phyloP scores from a whole-genome alignment of 257 asterid genomes.

The Sherardia arvensis region DNA sequence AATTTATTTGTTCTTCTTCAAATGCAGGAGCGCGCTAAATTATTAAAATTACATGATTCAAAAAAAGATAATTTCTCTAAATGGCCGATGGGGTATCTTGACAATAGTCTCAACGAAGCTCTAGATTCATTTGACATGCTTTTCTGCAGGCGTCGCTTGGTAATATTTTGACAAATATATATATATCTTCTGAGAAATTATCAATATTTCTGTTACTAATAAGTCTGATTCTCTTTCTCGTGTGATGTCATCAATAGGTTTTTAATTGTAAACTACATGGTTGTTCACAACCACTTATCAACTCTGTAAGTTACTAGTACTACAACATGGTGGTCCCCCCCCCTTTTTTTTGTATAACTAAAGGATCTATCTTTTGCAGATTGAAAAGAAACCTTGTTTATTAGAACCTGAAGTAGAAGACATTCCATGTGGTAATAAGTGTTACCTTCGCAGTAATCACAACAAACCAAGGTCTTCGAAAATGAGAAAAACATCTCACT shows the following conservation, averaged over 20 bases:
- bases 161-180: slow-evolving; percentile 14
- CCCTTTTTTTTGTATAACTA: slow-evolving; percentile 15
- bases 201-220: neutral
- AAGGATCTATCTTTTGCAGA: slow-evolving; percentile 36
- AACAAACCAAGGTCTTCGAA: slow-evolving; percentile 26
- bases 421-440: slow-evolving; percentile 74
- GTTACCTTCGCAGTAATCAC: slow-evolving; percentile 49
- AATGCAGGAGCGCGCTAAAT: slow-evolving; percentile 67
- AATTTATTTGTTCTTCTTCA: slow-evolving; percentile 23
- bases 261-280: slow-evolving; percentile 92
- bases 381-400: slow-evolving; percentile 49
- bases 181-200: neutral
- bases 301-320: slow-evolving; percentile 45
- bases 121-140: slow-evolving; percentile 78
- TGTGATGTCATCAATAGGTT: slow-evolving; percentile 40
- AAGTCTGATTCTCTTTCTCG: slow-evolving; percentile 10
- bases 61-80: slow-evolving; percentile 28
- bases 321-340: no score
- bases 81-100: slow-evolving; percentile 27
- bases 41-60: slow-evolving; percentile 45
- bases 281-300: slow-evolving; percentile 55
- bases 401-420: slow-evolving; percentile 55
- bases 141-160: slow-evolving; percentile 98
- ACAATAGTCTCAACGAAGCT: slow-evolving; percentile 66
- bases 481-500: slow-evolving; percentile 28